phyloP scores from a whole-genome alignment of 2,329 filamentous ascomycete species.

The Alternaria sp. region DNA sequence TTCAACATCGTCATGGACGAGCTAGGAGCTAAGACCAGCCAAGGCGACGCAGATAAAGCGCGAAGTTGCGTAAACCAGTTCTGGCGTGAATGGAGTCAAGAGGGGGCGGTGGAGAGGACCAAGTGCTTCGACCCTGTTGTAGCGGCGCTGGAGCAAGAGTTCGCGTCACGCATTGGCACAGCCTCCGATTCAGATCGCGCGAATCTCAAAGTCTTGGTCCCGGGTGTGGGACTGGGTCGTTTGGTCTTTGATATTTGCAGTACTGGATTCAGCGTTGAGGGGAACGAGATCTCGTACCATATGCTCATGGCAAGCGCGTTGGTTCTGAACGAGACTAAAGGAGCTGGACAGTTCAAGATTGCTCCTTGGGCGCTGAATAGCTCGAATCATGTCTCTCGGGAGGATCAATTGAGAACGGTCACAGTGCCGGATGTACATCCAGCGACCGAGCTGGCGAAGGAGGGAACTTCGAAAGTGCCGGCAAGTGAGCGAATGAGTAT shows the following conservation, averaged over 20 bases:
- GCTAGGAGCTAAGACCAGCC: constrained; percentile 74
- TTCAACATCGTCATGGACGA: constrained; percentile 60
- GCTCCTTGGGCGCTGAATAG: constrained; percentile 89
- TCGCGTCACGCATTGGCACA: constrained; percentile 42
- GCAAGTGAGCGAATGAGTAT: constrained; percentile 80
- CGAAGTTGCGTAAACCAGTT: constrained; percentile 91
- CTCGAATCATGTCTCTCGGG: constrained; percentile 78
- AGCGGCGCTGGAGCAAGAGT: constrained; percentile 58
- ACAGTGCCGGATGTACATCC: constrained; percentile 76
- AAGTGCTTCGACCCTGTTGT: constrained; percentile 79
- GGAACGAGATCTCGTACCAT: constrained; percentile 96
- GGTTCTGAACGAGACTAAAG: constrained; percentile 71
- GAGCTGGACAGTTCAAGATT: constrained; percentile 70
- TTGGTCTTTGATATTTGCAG: constrained; percentile 86
- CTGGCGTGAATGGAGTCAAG: constrained; percentile 90
- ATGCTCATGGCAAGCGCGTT: constrained; percentile 86
- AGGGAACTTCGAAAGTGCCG: constrained; percentile 23
- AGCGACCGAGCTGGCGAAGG: constrained; percentile 42
- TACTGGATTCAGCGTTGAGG: constrained; percentile 76
- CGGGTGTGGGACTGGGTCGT: constrained; percentile 86
- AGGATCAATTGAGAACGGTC: constrained; percentile 77
- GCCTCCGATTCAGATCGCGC: constrained; percentile 42
- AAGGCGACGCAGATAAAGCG: constrained; percentile 85
- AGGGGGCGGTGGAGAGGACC: constrained; percentile 75
- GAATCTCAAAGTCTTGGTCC: constrained; percentile 74